A percentile compares a stretch with the other conserved stretches of the same genome.
Conservation (phyloP, 805 yeast genomes). For the Starmera amethionina region DNA sequence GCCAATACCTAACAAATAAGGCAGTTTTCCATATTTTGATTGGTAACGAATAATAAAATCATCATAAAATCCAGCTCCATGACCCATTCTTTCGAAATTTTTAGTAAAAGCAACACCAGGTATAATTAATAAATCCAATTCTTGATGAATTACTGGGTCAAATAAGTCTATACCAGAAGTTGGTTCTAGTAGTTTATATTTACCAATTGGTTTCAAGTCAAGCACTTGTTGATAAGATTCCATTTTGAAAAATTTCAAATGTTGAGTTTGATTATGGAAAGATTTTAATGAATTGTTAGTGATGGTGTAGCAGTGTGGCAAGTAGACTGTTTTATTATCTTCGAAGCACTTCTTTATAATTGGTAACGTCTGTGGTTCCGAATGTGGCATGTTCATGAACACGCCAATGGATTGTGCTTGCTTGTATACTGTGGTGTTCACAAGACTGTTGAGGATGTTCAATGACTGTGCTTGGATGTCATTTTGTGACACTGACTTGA, state of each 20-base stretch:
- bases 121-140: constrained; percentile 63
- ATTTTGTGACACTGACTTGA: neutral
- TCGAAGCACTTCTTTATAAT: constrained; percentile 43
- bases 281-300: constrained; percentile 3
- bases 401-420: constrained; percentile 43
- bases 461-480: neutral
- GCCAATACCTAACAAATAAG: constrained; percentile 53
- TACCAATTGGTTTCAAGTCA: constrained; percentile 54
- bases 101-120: constrained; percentile 81
- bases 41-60: constrained; percentile 49
- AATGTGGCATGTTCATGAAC: constrained; percentile 62
- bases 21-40: constrained; percentile 17
- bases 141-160: constrained; percentile 19
- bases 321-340: constrained; percentile 36
- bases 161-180: constrained; percentile 19
- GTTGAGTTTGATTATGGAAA: constrained; percentile 21
- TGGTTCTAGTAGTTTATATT: constrained; percentile 64
- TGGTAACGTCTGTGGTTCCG: constrained; percentile 51
- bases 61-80: constrained; percentile 92
- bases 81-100: constrained; percentile 54
- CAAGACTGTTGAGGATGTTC: neutral
- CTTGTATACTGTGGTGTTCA: constrained; percentile 3
- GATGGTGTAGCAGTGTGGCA: constrained; percentile 36
- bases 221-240: constrained; percentile 30
- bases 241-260: constrained; percentile 50